Base-by-base conservation (phyloP, 148 eudicot species). In the Beta vulgaris region DNA sequence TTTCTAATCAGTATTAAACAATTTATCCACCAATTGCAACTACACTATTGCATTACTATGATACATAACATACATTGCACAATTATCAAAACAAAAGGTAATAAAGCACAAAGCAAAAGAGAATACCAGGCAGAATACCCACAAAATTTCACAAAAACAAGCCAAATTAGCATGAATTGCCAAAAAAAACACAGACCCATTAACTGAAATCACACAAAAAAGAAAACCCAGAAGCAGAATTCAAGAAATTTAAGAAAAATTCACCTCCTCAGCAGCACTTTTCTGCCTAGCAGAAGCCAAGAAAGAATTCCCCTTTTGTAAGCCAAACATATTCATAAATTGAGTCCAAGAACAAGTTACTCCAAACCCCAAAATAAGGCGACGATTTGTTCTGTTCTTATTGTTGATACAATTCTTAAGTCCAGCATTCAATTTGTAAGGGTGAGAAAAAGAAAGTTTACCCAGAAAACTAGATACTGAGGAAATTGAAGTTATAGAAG, bases 251-350 rank as follows among this genome's bases (percentile, higher is more conserved):
- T 28, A 28, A n/a, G n/a, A 34, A 54, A 49, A 77, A 40, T 23
- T 55, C 4, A 91, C 98, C 93, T 90, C 75, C 7, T 91, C 98
- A 81, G 90, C 54, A 16, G 69, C 73, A 75, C 88, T 82, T 77
- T 87, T 94, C 62, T 79, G 78, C 57, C 96, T 86, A 34, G 97
- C 98, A 80, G 86, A 85, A 71, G 98, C 97, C 12, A 88, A 35
- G 76, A 91, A 90, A 57, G 97, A 85, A 49, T 84, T 75, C 51
- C 79, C 82, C 53, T 69, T 67, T 39, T 69, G 67, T n/a, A 66
- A 13, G 16, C 83, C 89, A 72, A 89, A 82, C 90, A 94, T 88
- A 71, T 67, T 81, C 85, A 82, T 73, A 62, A 93, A 80, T 40
- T 91, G 94, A 72, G 79, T 79, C 91, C 87, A 87, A 80, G 93